These are phyloP conservation scores for Neoboletus brunneissimus DNA, from an alignment of 768 basidiomycete genomes.

Conservation along the genomic window DNA sequence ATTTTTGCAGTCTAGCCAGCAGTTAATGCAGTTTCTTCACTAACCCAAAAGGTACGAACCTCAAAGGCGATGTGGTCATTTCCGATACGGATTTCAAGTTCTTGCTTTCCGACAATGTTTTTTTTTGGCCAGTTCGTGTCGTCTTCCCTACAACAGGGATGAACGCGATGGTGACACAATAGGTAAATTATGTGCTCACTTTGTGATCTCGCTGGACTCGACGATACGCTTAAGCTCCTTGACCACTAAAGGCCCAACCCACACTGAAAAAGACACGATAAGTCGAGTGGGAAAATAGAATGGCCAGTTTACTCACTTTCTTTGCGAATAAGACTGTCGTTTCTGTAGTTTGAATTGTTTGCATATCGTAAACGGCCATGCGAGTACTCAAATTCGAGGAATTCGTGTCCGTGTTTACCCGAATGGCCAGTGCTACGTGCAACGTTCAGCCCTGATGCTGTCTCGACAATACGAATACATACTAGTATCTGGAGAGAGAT, in stretches of 20 bases:
- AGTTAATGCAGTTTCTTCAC: not conserved
- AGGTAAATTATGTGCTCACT: conserved; percentile 43
- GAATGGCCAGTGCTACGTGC: conserved; percentile 78
- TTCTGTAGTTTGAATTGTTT: conserved; percentile 99
- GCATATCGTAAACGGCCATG: conserved; percentile 96
- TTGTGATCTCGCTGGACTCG: conserved; percentile 89
- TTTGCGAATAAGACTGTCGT: conserved; percentile 97
- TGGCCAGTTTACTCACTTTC: conserved; percentile 69
- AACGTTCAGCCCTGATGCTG: not conserved
- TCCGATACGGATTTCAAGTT: conserved; percentile 91
- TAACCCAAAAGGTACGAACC: conserved; percentile 42
- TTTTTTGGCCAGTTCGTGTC: conserved; percentile 99
- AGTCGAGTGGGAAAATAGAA: not conserved
- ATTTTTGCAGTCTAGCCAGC: conserved; percentile 91
- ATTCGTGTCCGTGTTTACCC: conserved; percentile 96
- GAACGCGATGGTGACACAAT: not conserved
- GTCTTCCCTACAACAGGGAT: conserved; percentile 73
- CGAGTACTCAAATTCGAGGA: conserved; percentile 97
- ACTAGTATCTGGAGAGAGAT: conserved; percentile 48
- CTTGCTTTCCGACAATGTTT: conserved; percentile 98
- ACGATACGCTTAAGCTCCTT: conserved; percentile 95
- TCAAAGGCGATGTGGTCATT: conserved; percentile 97
- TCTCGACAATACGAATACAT: conserved; percentile 20
- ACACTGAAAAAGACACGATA: conserved; percentile 58
- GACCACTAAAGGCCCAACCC: conserved; percentile 86